Percentiles rank a stretch among this genome's conserved stretches.
These are phyloP conservation scores for Heimioporus retisporus DNA, from an alignment of 1,284 basidiomycete genomes.

Conservation along the genomic window DNA sequence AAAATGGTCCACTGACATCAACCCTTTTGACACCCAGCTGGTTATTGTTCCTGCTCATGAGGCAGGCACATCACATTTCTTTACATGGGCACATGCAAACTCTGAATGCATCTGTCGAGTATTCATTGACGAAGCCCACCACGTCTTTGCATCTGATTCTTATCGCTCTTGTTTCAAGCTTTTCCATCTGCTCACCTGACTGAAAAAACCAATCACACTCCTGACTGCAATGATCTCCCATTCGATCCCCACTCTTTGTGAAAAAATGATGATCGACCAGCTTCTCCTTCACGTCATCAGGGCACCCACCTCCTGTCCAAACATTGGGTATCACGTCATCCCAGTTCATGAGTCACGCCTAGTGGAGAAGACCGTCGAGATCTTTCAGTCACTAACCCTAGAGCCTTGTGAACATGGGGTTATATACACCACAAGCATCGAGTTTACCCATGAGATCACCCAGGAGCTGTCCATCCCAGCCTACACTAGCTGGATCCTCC, in stretches of 20 bases:
- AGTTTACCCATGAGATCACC: neutral
- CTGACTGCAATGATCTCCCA: constrained; percentile 25
- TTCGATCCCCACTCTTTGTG: constrained; percentile 13
- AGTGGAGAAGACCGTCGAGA: too few relatives aligned
- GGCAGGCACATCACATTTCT: constrained; percentile 5
- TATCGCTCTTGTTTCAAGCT: constrained; percentile 31
- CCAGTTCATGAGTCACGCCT: too few relatives aligned
- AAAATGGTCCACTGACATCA: neutral
- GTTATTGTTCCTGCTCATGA: constrained; percentile 22
- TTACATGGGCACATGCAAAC: constrained; percentile 1
- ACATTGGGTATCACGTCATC: too few relatives aligned
- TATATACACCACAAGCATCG: constrained; percentile 9
- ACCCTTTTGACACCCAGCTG: neutral
- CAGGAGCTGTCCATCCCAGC: neutral
- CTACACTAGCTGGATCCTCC: constrained; percentile 1
- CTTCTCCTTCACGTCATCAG: neutral
- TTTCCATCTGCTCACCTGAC: constrained; percentile 17
- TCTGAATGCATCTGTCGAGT: neutral
- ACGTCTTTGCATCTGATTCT: constrained; percentile 20
- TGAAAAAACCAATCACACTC: constrained; percentile 28
- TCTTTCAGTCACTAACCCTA: too few relatives aligned
- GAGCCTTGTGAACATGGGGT: neutral
- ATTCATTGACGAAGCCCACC: constrained; percentile 30
- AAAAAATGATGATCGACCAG: constrained; percentile 13
- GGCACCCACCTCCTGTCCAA: neutral